Percentiles rank a stretch among this genome's conserved stretches.
Conservation (phyloP, 2,329 filamentous ascomycete genomes). For the Cytospora piceicola region DNA sequence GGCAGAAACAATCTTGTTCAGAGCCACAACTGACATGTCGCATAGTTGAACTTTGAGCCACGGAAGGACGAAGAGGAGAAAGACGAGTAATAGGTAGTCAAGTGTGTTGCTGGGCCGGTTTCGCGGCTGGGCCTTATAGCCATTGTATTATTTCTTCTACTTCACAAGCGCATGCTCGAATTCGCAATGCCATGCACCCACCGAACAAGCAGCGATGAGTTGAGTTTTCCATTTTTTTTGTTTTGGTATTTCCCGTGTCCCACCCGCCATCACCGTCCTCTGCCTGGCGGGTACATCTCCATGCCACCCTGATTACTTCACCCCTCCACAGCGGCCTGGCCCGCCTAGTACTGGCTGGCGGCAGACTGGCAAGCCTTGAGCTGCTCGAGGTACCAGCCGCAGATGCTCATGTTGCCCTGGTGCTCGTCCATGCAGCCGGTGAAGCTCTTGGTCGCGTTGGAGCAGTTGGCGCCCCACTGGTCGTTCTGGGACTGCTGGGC, state of each 20-base stretch:
- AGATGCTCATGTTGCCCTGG: conserved; percentile 90
- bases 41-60: conserved; percentile 71
- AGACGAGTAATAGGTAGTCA: conserved; percentile 27
- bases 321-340: background rate
- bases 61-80: conserved; percentile 60
- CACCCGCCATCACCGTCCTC: background rate
- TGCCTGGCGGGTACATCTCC: no score
- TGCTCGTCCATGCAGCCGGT: conserved; percentile 97
- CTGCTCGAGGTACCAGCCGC: conserved; percentile 98
- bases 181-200: conserved; percentile 21
- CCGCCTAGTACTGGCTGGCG: conserved; percentile 68
- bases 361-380: conserved; percentile 86
- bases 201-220: conserved; percentile 18
- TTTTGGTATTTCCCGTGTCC: background rate
- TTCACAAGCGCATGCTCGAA: conserved; percentile 14
- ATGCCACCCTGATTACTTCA: no score
- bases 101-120: background rate
- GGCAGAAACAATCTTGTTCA: background rate
- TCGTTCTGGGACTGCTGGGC: conserved; percentile 58
- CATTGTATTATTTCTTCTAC: conserved; percentile 12
- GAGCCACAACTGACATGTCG: conserved; percentile 37
- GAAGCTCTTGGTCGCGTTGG: conserved; percentile 80
- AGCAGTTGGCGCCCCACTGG: conserved; percentile 70
- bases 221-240: conserved; percentile 15
- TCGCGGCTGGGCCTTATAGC: background rate